Conservation (phyloP, 768 basidiomycete species). For the Tricholoma saponaceum region DNA sequence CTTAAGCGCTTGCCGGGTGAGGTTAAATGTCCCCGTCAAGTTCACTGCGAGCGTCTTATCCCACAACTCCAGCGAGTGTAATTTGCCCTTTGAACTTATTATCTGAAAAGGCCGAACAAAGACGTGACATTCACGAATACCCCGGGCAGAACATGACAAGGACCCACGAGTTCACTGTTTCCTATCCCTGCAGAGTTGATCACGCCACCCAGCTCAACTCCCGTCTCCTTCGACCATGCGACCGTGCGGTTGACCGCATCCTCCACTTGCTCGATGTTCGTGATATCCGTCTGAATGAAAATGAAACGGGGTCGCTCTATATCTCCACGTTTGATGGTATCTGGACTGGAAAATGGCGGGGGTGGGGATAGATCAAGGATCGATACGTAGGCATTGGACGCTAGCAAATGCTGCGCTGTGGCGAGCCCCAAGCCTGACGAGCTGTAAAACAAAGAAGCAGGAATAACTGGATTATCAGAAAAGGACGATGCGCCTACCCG, state of each 20-base stretch:
- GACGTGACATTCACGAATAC: background rate
- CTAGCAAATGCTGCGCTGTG: slow-evolving; percentile 42
- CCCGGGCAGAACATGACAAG: background rate
- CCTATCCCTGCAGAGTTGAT: slow-evolving; percentile 58
- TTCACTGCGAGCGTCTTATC: slow-evolving; percentile 50
- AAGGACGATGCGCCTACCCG: slow-evolving; percentile 33
- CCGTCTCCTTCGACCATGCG: slow-evolving; percentile 37
- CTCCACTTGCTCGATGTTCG: slow-evolving; percentile 30
- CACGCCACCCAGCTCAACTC: slow-evolving; percentile 50
- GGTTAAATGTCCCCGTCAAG: slow-evolving; percentile 55
- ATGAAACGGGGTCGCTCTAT: slow-evolving; percentile 21
- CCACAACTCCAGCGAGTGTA: slow-evolving; percentile 50
- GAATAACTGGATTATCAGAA: background rate
- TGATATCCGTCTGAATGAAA: slow-evolving; percentile 40
- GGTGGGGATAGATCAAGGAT: slow-evolving; percentile 47
- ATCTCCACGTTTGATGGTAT: background rate
- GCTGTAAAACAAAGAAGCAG: slow-evolving; percentile 21
- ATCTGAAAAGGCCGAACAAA: slow-evolving; percentile 32
- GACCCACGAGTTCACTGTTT: slow-evolving; percentile 13
- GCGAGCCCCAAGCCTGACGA: slow-evolving; percentile 57
- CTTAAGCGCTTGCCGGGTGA: slow-evolving; percentile 49
- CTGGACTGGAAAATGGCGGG: slow-evolving; percentile 18
- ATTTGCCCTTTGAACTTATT: slow-evolving; percentile 40
- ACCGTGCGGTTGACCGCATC: slow-evolving; percentile 34
- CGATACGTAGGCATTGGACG: slow-evolving; percentile 41